Evolutionary conservation across 2,329 filamentous ascomycete species (phyloP).

Genomic region (Xylaria sp.): DNA sequence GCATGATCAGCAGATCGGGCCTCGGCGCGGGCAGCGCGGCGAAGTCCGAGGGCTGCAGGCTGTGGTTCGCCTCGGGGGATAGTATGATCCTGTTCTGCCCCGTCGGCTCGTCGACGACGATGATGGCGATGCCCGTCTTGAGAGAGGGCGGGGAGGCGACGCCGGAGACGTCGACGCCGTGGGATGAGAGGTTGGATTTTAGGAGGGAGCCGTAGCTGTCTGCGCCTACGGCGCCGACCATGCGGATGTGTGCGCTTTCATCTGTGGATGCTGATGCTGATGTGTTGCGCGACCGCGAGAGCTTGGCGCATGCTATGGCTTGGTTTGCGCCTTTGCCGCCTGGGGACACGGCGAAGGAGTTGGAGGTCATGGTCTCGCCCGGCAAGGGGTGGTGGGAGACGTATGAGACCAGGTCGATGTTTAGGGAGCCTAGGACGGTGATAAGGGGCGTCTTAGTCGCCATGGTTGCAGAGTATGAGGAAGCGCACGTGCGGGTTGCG

Average conservation of each 20-base stretch:
- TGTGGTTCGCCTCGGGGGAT: constrained; percentile 76
- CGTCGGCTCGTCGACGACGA: constrained; percentile 77
- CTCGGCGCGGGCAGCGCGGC: constrained; percentile 48
- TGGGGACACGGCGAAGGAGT: constrained; percentile 79
- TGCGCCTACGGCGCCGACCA: constrained; percentile 79
- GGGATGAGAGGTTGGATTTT: constrained; percentile 65
- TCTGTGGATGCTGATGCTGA: constrained; percentile 41
- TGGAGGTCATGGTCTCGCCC: constrained; percentile 88
- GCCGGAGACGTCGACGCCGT: constrained; percentile 70
- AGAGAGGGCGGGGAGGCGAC: constrained; percentile 57
- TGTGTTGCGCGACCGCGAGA: constrained; percentile 68
- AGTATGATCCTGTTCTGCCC: constrained; percentile 83
- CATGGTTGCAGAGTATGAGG: constrained; percentile 34
- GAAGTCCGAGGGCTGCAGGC: constrained; percentile 54
- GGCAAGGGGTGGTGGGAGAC: constrained; percentile 84
- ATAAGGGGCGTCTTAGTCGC: constrained; percentile 62
- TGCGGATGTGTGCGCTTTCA: constrained; percentile 64
- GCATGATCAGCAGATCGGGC: constrained; percentile 76
- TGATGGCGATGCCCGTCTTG: constrained; percentile 78
- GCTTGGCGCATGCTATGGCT: constrained; percentile 86
- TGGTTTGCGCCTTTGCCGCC: constrained; percentile 98
- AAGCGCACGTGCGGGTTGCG: not conserved
- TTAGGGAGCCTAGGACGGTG: constrained; percentile 90
- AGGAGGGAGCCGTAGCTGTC: constrained; percentile 73
- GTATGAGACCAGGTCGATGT: constrained; percentile 91